A percentile compares a stretch with the other conserved stretches of the same genome.
These are phyloP conservation scores for Pseudogymnoascus sp. DNA, from an alignment of 2,329 filamentous ascomycete genomes.

Conservation along the genomic window DNA sequence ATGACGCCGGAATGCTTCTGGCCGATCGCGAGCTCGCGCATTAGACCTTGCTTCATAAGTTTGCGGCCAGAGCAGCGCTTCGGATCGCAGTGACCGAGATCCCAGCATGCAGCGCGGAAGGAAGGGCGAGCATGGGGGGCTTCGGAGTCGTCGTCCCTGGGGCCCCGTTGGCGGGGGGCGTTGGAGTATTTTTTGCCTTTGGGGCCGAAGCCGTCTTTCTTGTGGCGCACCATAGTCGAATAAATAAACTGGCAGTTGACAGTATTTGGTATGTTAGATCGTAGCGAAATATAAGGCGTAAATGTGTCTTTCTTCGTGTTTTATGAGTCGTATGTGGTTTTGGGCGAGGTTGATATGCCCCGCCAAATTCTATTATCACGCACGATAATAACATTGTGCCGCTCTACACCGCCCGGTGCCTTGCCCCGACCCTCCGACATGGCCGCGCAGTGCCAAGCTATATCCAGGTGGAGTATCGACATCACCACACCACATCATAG, in stretches of 20 bases:
- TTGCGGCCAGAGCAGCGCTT: slow-evolving; percentile 95
- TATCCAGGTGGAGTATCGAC: not conserved
- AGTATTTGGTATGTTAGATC: not conserved
- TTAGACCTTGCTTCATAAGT: slow-evolving; percentile 82
- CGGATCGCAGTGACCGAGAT: slow-evolving; percentile 93
- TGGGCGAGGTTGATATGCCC: not conserved
- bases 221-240: slow-evolving; percentile 79
- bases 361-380: slow-evolving; percentile 4
- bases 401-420: not conserved
- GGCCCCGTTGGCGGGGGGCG: slow-evolving; percentile 47
- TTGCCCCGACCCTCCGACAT: not conserved
- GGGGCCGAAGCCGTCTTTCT: slow-evolving; percentile 71
- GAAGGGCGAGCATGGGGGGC: slow-evolving; percentile 35
- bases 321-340: not conserved
- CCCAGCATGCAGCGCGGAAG: slow-evolving; percentile 97
- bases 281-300: not conserved
- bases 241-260: not conserved
- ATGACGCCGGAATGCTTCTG: slow-evolving; percentile 89
- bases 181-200: slow-evolving; percentile 60
- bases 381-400: not conserved
- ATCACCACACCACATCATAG: slow-evolving; percentile 9
- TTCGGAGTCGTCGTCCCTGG: slow-evolving; percentile 35
- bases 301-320: not conserved
- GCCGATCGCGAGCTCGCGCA: slow-evolving; percentile 86
- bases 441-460: not conserved